Percentiles rank a stretch among this genome's conserved stretches.
phyloP scores from a whole-genome alignment of 2,329 filamentous ascomycete genomes.

The Botryotinia narcissicola region DNA sequence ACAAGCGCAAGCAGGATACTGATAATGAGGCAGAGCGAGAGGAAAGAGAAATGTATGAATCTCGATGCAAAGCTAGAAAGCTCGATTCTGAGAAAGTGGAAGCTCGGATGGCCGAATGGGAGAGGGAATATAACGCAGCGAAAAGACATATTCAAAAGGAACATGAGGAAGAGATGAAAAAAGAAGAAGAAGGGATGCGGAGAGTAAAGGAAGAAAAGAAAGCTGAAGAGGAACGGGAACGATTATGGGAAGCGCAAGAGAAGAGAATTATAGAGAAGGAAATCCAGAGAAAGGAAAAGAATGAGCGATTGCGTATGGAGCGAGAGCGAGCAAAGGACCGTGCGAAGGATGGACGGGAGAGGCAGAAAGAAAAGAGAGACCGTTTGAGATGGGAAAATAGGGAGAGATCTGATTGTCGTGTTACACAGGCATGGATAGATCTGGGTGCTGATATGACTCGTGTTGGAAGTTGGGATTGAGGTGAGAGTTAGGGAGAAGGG shows the following conservation, averaged over 20 bases:
- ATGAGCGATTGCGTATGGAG: not conserved
- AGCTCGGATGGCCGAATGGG: not conserved
- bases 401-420: not conserved
- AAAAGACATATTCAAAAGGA: not conserved
- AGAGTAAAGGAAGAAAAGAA: not conserved
- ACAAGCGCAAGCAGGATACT: not conserved
- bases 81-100: not conserved
- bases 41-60: not conserved
- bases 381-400: not conserved
- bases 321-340: not conserved
- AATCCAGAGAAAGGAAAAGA: not conserved
- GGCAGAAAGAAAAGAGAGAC: not conserved
- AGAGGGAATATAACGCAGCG: not conserved
- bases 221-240: not conserved
- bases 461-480: not conserved
- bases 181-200: not conserved
- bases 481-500: no score
- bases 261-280: not conserved
- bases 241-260: not conserved
- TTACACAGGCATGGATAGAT: conserved; percentile 7
- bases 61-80: not conserved
- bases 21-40: not conserved
- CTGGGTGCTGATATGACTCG: not conserved
- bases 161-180: not conserved
- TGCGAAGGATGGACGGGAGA: not conserved